Conservation (phyloP, 2,329 filamentous ascomycete species). For the Rhinocladiella mackenziei region DNA sequence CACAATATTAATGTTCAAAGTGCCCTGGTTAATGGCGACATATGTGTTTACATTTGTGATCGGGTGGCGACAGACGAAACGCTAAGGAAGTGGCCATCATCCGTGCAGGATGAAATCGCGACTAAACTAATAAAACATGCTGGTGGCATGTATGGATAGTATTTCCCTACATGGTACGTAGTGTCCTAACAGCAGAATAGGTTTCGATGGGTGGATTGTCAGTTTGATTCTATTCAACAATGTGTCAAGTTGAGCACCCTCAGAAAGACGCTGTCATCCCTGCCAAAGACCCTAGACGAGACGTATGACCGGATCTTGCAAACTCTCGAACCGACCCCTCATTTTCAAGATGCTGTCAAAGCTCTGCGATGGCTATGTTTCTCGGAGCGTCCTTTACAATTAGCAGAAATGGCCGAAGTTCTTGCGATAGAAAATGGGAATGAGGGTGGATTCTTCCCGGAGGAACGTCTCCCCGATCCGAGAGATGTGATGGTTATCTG, state of each 20-base stretch:
- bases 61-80: conserved; percentile 10
- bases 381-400: conserved; percentile 5
- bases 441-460: conserved; percentile 12
- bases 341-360: conserved; percentile 9
- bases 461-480: conserved; percentile 14
- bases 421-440: conserved; percentile 14
- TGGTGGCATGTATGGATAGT: conserved; percentile 19
- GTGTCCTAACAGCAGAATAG: conserved; percentile 12
- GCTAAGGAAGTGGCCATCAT: conserved; percentile 9
- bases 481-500: conserved; percentile 26
- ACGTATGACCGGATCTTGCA: conserved; percentile 25
- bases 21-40: no score
- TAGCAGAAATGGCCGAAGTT: conserved; percentile 15
- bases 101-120: conserved; percentile 11
- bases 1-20: conserved; percentile 2
- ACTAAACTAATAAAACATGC: conserved; percentile 30
- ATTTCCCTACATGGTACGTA: not conserved
- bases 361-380: no score
- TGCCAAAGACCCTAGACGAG: conserved; percentile 30
- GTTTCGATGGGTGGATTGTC: no score
- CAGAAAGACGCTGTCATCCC: conserved; percentile 18
- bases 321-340: conserved; percentile 7
- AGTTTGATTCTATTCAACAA: conserved; percentile 28
- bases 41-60: conserved; percentile 17
- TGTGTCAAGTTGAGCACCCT: conserved; percentile 23